A percentile compares a stretch with the other conserved stretches of the same genome.
These are phyloP conservation scores for Misopates orontium DNA, from an alignment of 257 asterid species.

Conservation along the genomic window DNA sequence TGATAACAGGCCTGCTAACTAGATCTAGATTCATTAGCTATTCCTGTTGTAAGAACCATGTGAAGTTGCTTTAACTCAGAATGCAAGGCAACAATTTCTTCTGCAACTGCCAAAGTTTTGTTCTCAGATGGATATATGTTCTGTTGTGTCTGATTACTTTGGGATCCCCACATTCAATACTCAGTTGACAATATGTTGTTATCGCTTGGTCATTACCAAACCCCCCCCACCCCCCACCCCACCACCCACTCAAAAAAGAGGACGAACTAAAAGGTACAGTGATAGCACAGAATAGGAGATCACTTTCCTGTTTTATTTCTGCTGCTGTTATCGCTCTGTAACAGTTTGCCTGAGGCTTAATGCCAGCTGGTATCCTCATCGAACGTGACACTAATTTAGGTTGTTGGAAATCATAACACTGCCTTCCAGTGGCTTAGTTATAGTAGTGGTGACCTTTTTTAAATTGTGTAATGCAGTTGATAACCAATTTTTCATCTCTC, in stretches of 20 bases:
- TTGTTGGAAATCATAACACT: background rate
- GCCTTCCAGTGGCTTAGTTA: background rate
- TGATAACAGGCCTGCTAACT: slow-evolving; percentile 1
- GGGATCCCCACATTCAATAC: background rate
- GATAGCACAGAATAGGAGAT: background rate
- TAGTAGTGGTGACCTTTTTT: background rate
- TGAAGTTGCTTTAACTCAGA: slow-evolving; percentile 11
- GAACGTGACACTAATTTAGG: background rate
- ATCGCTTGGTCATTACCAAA: background rate
- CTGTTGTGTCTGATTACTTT: background rate
- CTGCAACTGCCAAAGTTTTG: background rate
- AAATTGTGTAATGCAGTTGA: background rate
- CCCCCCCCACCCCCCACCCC: no score
- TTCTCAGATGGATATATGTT: background rate
- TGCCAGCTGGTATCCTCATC: background rate
- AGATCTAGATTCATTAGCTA: background rate
- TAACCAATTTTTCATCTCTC: background rate
- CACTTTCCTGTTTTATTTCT: background rate
- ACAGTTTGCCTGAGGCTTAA: slow-evolving; percentile 17
- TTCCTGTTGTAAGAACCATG: background rate
- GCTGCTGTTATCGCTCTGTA: background rate
- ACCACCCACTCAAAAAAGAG: no score
- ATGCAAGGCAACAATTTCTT: background rate
- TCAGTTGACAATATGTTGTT: background rate
- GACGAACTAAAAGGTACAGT: background rate